Conservation (phyloP, 148 eudicot species). For the Drosera capensis region DNA sequence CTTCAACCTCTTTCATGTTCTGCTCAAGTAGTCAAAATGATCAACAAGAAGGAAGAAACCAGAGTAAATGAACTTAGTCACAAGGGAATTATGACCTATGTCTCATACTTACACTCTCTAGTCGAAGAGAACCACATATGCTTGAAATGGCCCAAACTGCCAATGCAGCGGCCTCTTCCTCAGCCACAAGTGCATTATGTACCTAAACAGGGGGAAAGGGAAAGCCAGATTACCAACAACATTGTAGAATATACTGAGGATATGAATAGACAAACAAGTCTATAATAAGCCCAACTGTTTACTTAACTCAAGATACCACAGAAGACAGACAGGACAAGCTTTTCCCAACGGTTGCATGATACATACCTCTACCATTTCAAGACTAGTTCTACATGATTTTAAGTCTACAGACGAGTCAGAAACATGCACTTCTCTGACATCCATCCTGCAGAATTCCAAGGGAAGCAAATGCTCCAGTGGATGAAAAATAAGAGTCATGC, state of each 20-base stretch:
- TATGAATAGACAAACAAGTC: background rate
- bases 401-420: constrained; percentile 53
- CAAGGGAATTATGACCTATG: background rate
- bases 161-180: constrained; percentile 82
- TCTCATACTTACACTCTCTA: constrained; percentile 60
- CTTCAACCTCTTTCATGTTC: too few species aligned
- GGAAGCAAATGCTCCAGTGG: constrained; percentile 89
- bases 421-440: constrained; percentile 35
- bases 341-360: background rate
- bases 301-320: too few species aligned
- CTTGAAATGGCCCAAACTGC: constrained; percentile 75
- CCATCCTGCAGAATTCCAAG: constrained; percentile 62
- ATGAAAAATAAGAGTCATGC: constrained; percentile 63
- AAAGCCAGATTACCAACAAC: background rate
- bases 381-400: constrained; percentile 57
- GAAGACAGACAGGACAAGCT: too few species aligned
- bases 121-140: constrained; percentile 76
- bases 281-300: too few species aligned
- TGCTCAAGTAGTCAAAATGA: background rate
- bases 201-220: constrained; percentile 26
- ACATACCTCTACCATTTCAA: constrained; percentile 75
- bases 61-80: background rate
- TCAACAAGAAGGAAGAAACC: background rate
- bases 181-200: constrained; percentile 44
- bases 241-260: background rate